Evolutionary conservation across 1,284 basidiomycete genomes (phyloP), one percentile per base, ranked within the genome.

Genomic region (Fistulinella staudtii): DNA sequence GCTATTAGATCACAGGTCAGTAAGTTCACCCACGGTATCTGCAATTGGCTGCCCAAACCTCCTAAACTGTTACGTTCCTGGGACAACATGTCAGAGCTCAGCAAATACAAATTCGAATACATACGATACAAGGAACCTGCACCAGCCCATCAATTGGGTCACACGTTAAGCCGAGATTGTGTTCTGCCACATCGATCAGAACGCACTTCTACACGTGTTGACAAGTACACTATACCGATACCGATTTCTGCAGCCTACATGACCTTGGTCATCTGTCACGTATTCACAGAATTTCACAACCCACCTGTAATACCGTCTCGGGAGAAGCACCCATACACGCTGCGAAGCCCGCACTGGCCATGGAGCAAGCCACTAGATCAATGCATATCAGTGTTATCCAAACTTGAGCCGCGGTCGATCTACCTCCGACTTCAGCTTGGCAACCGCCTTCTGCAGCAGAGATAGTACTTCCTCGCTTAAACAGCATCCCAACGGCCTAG

Each of bases 401-500:
- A 44, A 21, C 22, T 13, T n/a, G 20, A 9, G 11, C 1, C 33
- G 24, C 25, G 6, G 22, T 3, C 5, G 54, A 65, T 58, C 56
- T 68, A 74, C 89, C 89, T 58, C 88, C 87, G 9, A 90, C 88
- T 70, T 90, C 87, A 18, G 87, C 87, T 63, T 90, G 88, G 61
- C 87, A 90, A 17, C 87, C 92, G 31, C 92, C 93, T 66, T 98
- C 94, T 1, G 95, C 94, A 8, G 94, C 95, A 34, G 86, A 90
- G 40, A 98, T 97, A 1, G 94, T 97, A 44, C 93, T 94, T 18
- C 94, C 94, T 43, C 94, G 80, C 65, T 98, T 98, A 75, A 95
- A 97, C 15, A 98, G 72, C 95, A 98, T 98, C 5, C 93, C 93
- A 43, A 97, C 71, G 2, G 93, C 86, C 93, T 80, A 49, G 36